A percentile compares a stretch with the other conserved stretches of the same genome.
Evolutionary conservation across 2,329 filamentous ascomycete genomes (phyloP).

Genomic region (Ceratocystis cacaofunesta): DNA sequence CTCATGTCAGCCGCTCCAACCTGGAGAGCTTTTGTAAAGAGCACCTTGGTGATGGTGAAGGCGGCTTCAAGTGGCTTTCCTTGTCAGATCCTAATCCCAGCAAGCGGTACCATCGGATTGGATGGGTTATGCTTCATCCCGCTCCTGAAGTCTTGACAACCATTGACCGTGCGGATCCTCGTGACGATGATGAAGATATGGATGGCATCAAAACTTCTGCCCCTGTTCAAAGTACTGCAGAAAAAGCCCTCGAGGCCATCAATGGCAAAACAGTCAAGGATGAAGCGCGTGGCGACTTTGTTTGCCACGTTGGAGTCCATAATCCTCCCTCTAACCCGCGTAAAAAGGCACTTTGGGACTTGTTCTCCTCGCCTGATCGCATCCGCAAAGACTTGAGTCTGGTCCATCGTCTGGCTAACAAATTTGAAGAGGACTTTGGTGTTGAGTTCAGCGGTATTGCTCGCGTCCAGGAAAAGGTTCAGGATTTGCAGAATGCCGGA

Average conservation of each 20-base stretch:
- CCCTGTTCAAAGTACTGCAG: conserved; percentile 45
- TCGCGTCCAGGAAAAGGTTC: conserved; percentile 76
- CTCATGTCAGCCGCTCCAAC: conserved; percentile 85
- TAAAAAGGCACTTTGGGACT: conserved; percentile 92
- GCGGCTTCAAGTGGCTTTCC: conserved; percentile 90
- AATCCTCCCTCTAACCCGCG: conserved; percentile 71
- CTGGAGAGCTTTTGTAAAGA: conserved; percentile 91
- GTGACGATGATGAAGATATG: conserved; percentile 38
- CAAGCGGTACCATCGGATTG: conserved; percentile 94
- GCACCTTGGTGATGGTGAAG: conserved; percentile 77
- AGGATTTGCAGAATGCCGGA: conserved; percentile 62
- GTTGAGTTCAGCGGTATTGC: conserved; percentile 59
- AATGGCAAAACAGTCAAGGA: conserved; percentile 97
- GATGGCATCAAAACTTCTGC: conserved; percentile 39
- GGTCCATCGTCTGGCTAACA: conserved; percentile 65
- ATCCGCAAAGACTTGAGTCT: conserved; percentile 80
- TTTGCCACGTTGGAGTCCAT: conserved; percentile 92
- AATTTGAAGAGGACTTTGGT: conserved; percentile 72
- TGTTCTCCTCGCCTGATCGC: conserved; percentile 87
- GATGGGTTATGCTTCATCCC: conserved; percentile 93
- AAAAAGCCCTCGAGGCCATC: conserved; percentile 82
- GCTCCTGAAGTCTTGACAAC: conserved; percentile 50
- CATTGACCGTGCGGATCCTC: conserved; percentile 56
- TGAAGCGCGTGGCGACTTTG: conserved; percentile 84
- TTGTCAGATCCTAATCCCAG: conserved; percentile 92